Evolutionary conservation across 768 basidiomycete genomes (phyloP), one percentile per base, ranked within the genome.

Genomic region (Sporobolomyces phaffii): DNA sequence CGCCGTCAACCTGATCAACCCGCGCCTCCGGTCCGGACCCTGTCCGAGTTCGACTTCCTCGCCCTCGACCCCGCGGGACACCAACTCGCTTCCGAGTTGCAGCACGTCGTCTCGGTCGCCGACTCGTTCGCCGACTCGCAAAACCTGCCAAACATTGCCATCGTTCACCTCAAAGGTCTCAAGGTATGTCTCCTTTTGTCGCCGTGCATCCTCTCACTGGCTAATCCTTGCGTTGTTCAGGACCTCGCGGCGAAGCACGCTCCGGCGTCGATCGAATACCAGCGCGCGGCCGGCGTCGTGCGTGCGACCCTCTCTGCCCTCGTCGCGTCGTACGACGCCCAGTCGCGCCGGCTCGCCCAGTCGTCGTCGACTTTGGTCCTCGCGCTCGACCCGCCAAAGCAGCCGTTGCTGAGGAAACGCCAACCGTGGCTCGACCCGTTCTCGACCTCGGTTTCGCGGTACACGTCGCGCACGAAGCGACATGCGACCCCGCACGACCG

Each of bases 121-220:
- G 71, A 72, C 61, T 50, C 53, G 9, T 54, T 57, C 40, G 14
- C 18, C 3, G 28, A 50, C 28, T 48, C 50, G 14, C 24, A 10
- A 17, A 40, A n/a, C 9, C 38, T 28, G 0, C 52, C 65, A 8
- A 43, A 64, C 43, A 34, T 65, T 33, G 49, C 52, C 14, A 63
- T 67, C 13, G 34, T 72, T 10, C 70, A 68, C 40, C 54, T 72
- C 59, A 67, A 60, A 53, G 70, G 70, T 4, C 45, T 71, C n/a
- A 49, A 51, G 45, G 66, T 71, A 49, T 26, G 62, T 59, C 14
- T 15, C 20, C 28, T 8, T 10, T 2, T 26, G n/a, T n/a, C n/a
- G n/a, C n/a, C n/a, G n/a, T n/a, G n/a, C n/a, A n/a, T 15, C 13
- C n/a, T 7, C 22, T 54, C 58, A 22, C 40, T 34, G 13, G 28